These are phyloP conservation scores for Magnusiomyces sp. DNA, from an alignment of 1,139 yeast genomes.

Conservation along the genomic window DNA sequence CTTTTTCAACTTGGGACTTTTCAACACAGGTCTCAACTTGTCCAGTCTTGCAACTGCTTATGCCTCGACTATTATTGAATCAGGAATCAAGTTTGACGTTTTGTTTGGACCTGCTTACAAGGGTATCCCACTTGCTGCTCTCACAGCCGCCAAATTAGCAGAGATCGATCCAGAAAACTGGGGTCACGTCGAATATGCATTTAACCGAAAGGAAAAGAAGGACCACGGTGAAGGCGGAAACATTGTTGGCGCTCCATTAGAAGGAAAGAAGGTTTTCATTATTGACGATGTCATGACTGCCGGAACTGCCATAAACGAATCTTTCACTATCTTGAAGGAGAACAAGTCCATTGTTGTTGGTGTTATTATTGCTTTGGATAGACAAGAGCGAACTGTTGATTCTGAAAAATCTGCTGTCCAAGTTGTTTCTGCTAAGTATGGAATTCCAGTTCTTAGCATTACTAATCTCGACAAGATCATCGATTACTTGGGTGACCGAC, in stretches of 20 bases:
- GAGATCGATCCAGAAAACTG: conserved; percentile 50
- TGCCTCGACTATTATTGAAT: conserved; percentile 75
- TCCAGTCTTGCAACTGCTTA: conserved; percentile 78
- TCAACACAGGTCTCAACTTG: conserved; percentile 71
- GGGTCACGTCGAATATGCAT: conserved; percentile 32
- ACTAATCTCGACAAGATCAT: conserved; percentile 71
- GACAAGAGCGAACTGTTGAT: conserved; percentile 81
- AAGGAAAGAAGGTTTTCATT: conserved; percentile 64
- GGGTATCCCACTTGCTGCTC: conserved; percentile 92
- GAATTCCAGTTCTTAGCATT: conserved; percentile 77
- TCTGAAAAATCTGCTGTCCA: conserved; percentile 70
- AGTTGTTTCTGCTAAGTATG: conserved; percentile 60
- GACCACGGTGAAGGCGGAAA: conserved; percentile 98
- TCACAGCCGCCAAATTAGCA: conserved; percentile 83
- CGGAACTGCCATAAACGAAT: conserved; percentile 95
- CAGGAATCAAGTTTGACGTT: conserved; percentile 79
- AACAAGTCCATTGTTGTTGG: conserved; percentile 76
- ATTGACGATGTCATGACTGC: conserved; percentile 98
- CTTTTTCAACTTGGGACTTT: conserved; percentile 88
- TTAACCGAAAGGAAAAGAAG: conserved; percentile 63
- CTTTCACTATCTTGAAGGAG: conserved; percentile 64
- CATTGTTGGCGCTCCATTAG: conserved; percentile 76
- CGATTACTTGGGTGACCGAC: conserved; percentile 45
- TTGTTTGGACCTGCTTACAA: conserved; percentile 97
- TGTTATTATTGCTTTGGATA: conserved; percentile 82